Base-by-base conservation (phyloP, 2,329 filamentous ascomycete species). In the Rosellinia necatrix region DNA sequence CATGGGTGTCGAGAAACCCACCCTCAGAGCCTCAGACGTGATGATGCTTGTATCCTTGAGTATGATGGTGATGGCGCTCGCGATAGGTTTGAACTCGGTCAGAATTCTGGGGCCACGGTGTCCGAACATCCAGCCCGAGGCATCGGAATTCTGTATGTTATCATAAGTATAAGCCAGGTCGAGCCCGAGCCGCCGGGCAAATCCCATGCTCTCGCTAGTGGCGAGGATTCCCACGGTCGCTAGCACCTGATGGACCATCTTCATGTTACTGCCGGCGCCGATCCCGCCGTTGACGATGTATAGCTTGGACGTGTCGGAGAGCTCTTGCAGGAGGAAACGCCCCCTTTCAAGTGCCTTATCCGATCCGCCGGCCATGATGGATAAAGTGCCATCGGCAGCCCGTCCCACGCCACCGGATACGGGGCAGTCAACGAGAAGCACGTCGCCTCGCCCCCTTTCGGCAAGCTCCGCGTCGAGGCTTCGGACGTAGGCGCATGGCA, bases 321-420 rank as follows among this genome's bases (percentile, higher is more conserved):
- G 83, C 62, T 82, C 81, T 49, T 83, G 76, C 2, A 92, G 76
- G 1, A 91, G 72, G 43, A 77, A 79, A 19, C 77, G 78, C 0
- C 80, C 86, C 53, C 80, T 81, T 29, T 78, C 75, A 2, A 91
- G 72, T 4, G 83, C 83, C 2, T 76, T 77, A 1, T 81, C 77
- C 0, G 81, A 75, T 0, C 80, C 87, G 2, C 85, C 84, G 0
- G 87, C 87, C 82, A 92, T 90, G 68, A 92, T 91, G 6, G 87
- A 89, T 37, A 92, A 74, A 0, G 88, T 90, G 3, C 89, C 89
- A 44, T 88, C 81, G 0, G 86, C 87, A 1, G 88, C 88, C 29
- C 88, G 80, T 8, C 81, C 77, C 0, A 86, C 83, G 1, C 89
- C 89, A 0, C 89, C 89, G 0, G 87, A 90, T 0, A 92, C 89